Conservation (phyloP, 2,329 filamentous ascomycete genomes). For the Thelonectria discophora region DNA sequence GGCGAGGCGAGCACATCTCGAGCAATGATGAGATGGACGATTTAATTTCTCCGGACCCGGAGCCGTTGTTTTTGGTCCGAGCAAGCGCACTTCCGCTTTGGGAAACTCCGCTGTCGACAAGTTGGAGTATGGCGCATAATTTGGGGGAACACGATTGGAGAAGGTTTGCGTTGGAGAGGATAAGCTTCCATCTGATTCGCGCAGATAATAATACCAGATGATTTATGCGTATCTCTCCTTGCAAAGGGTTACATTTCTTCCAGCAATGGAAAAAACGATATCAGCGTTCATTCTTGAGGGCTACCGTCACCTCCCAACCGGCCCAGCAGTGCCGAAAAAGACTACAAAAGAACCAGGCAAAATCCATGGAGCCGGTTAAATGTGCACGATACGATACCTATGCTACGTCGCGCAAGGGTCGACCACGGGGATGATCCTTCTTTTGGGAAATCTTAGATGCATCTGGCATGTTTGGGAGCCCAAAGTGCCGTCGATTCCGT, state of each 20-base stretch:
- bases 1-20: not conserved
- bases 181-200: not conserved
- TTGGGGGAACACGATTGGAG: not conserved
- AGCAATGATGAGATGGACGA: not conserved
- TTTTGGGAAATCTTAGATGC: constrained; percentile 11
- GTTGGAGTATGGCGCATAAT: constrained; percentile 12
- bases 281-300: too few relatives aligned
- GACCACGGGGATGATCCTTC: constrained; percentile 10
- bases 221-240: not conserved
- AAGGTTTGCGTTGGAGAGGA: constrained; percentile 1
- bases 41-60: not conserved
- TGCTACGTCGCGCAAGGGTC: not conserved
- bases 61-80: not conserved
- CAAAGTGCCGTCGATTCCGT: constrained; percentile 19
- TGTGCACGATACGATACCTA: not conserved
- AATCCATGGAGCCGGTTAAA: not conserved
- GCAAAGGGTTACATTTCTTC: not conserved
- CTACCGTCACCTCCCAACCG: too few relatives aligned
- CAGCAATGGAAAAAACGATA: too few relatives aligned
- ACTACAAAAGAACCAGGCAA: too few relatives aligned
- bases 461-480: constrained; percentile 7
- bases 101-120: constrained; percentile 4
- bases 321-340: too few relatives aligned
- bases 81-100: not conserved
- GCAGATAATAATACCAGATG: not conserved